Base-by-base conservation (phyloP, 331 rosid genomes). In the Ulmus americana region DNA sequence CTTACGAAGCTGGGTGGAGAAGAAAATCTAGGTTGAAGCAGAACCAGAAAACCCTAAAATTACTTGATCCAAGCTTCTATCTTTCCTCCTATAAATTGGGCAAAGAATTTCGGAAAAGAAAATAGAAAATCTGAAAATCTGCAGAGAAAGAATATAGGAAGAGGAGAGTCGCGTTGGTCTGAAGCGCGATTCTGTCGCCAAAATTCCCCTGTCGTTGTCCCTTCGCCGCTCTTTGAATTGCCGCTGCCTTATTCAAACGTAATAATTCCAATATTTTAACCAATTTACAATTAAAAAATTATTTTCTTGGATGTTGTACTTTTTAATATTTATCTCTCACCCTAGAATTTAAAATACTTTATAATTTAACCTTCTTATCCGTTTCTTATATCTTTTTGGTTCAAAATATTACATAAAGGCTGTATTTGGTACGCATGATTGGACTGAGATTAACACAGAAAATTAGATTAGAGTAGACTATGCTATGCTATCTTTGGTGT, bases 201-300 rank as follows among this genome's bases (percentile, higher is more conserved):
- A 59, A 59, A 11, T 49, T 67, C 39, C 35, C 35, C 35, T 8
- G 11, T 35, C 13, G 6, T 59, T 38, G 28, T 46, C 52, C 74
- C 57, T 58, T 69, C 20, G 39, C 5, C 16, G 44, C 77, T 63
- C 75, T 80, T 51, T 59, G 72, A 74, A 72, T 81, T 84, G 90
- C 86, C 85, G 88, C 86, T 79, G 86, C 85, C 73, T 54, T 71
- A 56, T 87, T 82, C 85, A 84, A 87, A 86, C 45, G 51, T 39
- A 61, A 18, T 6, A 20, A 22, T 55, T 0, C 12, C 14, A 48
- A 48, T 48, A 48, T 2, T 48, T 52, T 52, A 0, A 20, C 39
- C 15, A 5, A 48, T 3, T 10, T 2, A 48, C 12, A 48, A 11
- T 62, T 10, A 5, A 62, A 41, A n/a, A 7, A 6, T 39, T 69